Evolutionary conservation across 345 rosid species (phyloP), one percentile per base, ranked within the genome.

Genomic region (Populus davidiana): DNA sequence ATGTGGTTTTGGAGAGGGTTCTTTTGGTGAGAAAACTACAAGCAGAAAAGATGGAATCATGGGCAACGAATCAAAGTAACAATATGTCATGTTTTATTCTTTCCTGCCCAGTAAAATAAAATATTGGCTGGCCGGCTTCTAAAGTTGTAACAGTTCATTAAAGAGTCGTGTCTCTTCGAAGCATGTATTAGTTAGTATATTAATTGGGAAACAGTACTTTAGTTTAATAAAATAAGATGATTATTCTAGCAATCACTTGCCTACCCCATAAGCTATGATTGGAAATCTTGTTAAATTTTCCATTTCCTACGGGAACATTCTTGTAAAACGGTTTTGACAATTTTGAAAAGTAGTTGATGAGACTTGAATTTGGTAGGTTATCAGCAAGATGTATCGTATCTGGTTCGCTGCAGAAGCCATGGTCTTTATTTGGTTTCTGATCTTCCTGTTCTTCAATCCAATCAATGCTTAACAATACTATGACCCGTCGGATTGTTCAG

Each of bases 391-490:
- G 71, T 61, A n/a, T 31, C 31, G 47, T 16, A 49, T 38, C 56
- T 70, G 43, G 31, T 50, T 35, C 3, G 17, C 50, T 44, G 52
- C 41, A 10, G 65, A 52, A 69, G 73, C 33, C 70, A 87, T 87
- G 90, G 49, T 78, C 77, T 56, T 38, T 61, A 70, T 80, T 39
- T 81, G 73, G 79, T 71, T 90, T 75, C 52, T 83, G 41, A 78
- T 81, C 47, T 80, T 83, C 61, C 71, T 43, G 54, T 43, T 8
- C 41, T 18, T 59, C 25, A 77, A 21, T 74, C 69, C 71, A 67
- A 74, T 62, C 66, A 61, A 47, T 65, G 88, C 85, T 75, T 88
- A 84, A 54, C 88, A 87, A 71, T 69, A 36, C 29, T 89, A 88
- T 23, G 92, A 89, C 65, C 36, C 81, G 4, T 73, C 84, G 2